These are phyloP conservation scores for Poronia punctata DNA, from an alignment of 495 filamentous ascomycete genomes.

Conservation along the genomic window DNA sequence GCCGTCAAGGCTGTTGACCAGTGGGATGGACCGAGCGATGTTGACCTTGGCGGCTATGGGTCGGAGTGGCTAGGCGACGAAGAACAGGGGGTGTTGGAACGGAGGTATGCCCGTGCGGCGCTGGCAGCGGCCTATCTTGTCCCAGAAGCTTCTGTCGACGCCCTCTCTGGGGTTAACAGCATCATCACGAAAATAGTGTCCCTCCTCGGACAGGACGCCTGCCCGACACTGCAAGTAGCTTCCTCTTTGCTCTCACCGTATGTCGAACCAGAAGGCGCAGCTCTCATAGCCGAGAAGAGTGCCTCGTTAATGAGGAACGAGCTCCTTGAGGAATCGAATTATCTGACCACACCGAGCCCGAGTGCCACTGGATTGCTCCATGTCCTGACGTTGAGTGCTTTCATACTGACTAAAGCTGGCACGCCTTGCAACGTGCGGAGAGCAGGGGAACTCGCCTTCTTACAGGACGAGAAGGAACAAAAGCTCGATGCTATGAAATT, in stretches of 20 bases:
- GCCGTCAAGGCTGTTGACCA: conserved; percentile 57
- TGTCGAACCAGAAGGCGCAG: conserved; percentile 20
- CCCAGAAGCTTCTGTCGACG: conserved; percentile 49
- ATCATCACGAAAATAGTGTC: conserved; percentile 54
- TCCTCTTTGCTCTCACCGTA: conserved; percentile 37
- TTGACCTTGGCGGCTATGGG: conserved; percentile 69
- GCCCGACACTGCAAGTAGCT: conserved; percentile 37
- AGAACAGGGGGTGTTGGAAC: conserved; percentile 46
- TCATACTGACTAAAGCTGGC: conserved; percentile 54
- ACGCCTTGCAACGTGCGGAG: conserved; percentile 52
- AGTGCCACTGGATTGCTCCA: conserved; percentile 57
- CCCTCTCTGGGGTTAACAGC: conserved; percentile 54
- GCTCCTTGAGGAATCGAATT: conserved; percentile 56
- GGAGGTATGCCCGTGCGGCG: conserved; percentile 63
- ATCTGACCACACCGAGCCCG: conserved; percentile 58
- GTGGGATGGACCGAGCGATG: conserved; percentile 77
- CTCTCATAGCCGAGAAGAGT: conserved; percentile 30
- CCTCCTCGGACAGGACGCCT: conserved; percentile 53
- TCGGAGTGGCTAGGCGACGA: conserved; percentile 45
- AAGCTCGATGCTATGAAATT: conserved; percentile 55
- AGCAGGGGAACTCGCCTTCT: conserved; percentile 52
- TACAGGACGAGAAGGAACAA: conserved; percentile 58
- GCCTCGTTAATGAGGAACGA: conserved; percentile 41
- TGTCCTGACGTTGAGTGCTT: conserved; percentile 61
- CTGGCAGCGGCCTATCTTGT: conserved; percentile 68